Evolutionary conservation across 1,284 basidiomycete genomes (phyloP), one percentile per base, ranked within the genome.

Genomic region (Meira nashicola): DNA sequence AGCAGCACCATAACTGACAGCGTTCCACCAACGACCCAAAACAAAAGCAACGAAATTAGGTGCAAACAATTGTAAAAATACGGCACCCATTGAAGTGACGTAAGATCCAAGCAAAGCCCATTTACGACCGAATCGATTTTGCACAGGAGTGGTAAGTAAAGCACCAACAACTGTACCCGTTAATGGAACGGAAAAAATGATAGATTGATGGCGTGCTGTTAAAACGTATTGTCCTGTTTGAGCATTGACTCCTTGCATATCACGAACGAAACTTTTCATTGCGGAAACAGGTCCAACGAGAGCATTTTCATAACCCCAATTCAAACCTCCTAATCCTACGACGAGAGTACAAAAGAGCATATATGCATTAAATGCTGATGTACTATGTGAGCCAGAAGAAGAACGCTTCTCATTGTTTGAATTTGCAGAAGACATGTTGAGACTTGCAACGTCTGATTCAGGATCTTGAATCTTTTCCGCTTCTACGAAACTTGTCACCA

Each of bases 21-120:
- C 68, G 44, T 72, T 72, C 66, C 68, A 68, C 3, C 66, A 59
- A 15, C 70, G 64, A 6, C 70, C 70, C n/a, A 64, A 39, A 53
- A 72, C 65, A 55, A 70, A 72, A 19, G 65, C 68, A 28, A 43
- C 66, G 6, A 72, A 62, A 43, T 69, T 70, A 40, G 70, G 70
- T 3, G 70, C 58, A 63, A 69, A 72, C 1, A 72, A 62, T 48
- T 72, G 67, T 19, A 72, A 47, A 50, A 70, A 67, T 9, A 70
- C 67, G 12, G 68, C 65, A 4, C 66, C 64, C 17, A 72, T 60
- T 44, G 66, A 68, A 46, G 65, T 62, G 51, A 63, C 56, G 59
- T 72, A 72, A 9, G 67, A 62, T 21, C 60, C 54, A 44, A 67
- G 63, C 37, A 72, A 44, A 9, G 68, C 55, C 63, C 67, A 68